These are phyloP conservation scores for Dactylellina sp. DNA, from an alignment of 2,329 filamentous ascomycete species.

Conservation along the genomic window DNA sequence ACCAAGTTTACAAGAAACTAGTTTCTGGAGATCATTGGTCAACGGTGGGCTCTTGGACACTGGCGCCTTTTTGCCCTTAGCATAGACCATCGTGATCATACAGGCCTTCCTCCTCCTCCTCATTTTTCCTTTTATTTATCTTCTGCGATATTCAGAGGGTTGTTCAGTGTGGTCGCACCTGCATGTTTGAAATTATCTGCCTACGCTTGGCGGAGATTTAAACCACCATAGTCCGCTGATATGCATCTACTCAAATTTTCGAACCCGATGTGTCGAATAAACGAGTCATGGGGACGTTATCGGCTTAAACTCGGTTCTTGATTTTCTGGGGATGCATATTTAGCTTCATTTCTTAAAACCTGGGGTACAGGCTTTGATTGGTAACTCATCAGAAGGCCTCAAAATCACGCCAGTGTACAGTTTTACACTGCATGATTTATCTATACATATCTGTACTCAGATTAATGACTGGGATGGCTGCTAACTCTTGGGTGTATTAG, in stretches of 20 bases:
- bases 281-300: not conserved
- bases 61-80: conserved; percentile 3
- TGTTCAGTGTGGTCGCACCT: not conserved
- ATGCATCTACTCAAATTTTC: too few relatives aligned
- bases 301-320: not conserved
- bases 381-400: too few relatives aligned
- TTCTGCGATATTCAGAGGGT: too few relatives aligned
- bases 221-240: conserved; percentile 12
- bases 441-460: too few relatives aligned
- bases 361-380: too few relatives aligned
- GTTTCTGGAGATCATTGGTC: conserved; percentile 29
- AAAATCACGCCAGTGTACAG: too few relatives aligned
- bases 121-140: too few relatives aligned
- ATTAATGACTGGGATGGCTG: too few relatives aligned
- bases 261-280: not conserved
- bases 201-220: conserved; percentile 24
- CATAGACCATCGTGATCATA: conserved; percentile 25
- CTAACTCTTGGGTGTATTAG: too few relatives aligned
- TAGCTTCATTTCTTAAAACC: too few relatives aligned
- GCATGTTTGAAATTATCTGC: not conserved
- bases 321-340: not conserved
- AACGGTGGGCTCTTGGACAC: conserved; percentile 20
- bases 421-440: too few relatives aligned
- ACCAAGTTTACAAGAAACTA: conserved; percentile 14
- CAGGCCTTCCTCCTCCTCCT: too few relatives aligned